Conservation (phyloP, 1,284 basidiomycete species). For the Hymenochaete sp. region DNA sequence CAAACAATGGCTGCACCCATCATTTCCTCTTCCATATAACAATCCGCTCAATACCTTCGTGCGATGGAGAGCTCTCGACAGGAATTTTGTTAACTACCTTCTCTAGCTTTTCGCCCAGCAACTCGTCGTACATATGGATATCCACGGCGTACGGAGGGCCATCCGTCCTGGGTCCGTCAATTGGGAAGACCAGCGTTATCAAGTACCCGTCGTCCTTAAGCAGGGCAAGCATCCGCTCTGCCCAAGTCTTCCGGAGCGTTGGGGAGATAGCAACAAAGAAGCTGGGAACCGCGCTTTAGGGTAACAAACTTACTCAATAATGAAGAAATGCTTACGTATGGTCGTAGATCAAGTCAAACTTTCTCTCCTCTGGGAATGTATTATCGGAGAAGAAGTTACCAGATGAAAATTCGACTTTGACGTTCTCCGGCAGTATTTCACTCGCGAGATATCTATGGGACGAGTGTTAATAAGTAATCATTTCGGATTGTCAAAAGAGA, state of each 20-base stretch:
- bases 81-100: constrained; percentile 48
- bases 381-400: constrained; percentile 22
- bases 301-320: no score
- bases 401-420: no score
- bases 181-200: constrained; percentile 48
- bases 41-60: constrained; percentile 40
- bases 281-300: not conserved
- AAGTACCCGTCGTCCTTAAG: constrained; percentile 53
- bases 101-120: constrained; percentile 45
- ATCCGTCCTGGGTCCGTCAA: constrained; percentile 40
- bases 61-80: constrained; percentile 30
- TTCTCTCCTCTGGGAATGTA: constrained; percentile 1
- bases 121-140: constrained; percentile 48
- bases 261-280: constrained; percentile 45
- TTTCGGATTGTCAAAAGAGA: no score
- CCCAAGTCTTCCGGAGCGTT: constrained; percentile 46
- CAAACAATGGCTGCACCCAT: no score
- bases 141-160: constrained; percentile 60
- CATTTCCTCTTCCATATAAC: constrained; percentile 41
- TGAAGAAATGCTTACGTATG: no score
- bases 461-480: no score
- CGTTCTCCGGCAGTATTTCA: no score
- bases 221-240: constrained; percentile 43
- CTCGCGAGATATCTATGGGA: no score
- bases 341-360: constrained; percentile 55